phyloP scores from a whole-genome alignment of 331 rosid species.

The Phaseolus coccineus region DNA sequence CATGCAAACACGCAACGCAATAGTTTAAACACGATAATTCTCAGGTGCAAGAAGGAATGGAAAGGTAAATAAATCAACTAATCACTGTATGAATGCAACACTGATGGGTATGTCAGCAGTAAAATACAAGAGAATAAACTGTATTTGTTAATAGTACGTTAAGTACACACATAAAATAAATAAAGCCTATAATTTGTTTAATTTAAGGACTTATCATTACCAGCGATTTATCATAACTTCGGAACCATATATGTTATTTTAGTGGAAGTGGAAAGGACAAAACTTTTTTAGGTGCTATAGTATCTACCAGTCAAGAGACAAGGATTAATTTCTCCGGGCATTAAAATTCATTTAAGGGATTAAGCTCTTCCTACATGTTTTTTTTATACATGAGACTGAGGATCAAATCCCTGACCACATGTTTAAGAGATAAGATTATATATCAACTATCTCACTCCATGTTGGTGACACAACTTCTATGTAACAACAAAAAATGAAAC shows the following conservation, averaged over 20 bases:
- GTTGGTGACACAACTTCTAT: background rate
- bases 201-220: background rate
- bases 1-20: background rate
- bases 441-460: no score
- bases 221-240: conserved; percentile 12
- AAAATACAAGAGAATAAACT: background rate
- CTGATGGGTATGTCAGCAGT: conserved; percentile 9
- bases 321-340: no score
- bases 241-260: background rate
- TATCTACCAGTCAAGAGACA: no score
- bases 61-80: background rate
- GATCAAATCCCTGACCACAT: no score
- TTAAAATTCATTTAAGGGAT: no score
- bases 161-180: background rate
- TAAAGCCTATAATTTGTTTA: background rate
- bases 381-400: no score
- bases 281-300: no score
- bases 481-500: background rate
- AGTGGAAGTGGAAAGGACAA: background rate
- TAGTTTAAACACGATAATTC: background rate
- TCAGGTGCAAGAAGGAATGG: conserved; percentile 11
- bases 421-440: no score
- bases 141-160: background rate
- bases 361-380: no score
- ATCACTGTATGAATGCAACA: background rate